These are phyloP conservation scores for Suillus alpinus DNA, from an alignment of 768 basidiomycete genomes.

Conservation along the genomic window DNA sequence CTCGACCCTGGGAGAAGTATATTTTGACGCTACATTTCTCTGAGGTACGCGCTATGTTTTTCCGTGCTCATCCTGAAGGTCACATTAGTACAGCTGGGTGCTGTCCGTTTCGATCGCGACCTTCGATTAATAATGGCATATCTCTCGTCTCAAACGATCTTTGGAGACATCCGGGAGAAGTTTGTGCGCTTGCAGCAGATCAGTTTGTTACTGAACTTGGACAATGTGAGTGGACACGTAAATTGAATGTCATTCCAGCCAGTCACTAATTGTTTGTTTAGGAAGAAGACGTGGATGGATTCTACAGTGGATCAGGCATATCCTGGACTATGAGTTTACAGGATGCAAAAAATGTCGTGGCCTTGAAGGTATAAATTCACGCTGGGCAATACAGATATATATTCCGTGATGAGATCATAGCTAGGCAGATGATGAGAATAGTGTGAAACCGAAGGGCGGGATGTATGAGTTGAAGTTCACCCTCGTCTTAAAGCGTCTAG, in stretches of 20 bases:
- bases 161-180: conserved; percentile 90
- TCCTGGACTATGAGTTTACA: conserved; percentile 78
- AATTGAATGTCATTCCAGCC: background rate
- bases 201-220: conserved; percentile 86
- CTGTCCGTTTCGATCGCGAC: conserved; percentile 93
- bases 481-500: conserved; percentile 84
- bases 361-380: conserved; percentile 41
- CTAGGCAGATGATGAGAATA: conserved; percentile 2
- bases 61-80: background rate
- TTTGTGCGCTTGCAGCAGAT: conserved; percentile 92
- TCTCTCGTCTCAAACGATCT: conserved; percentile 83
- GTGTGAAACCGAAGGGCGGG: background rate
- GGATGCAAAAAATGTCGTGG: conserved; percentile 71
- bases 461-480: conserved; percentile 27
- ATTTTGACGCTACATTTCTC: conserved; percentile 79
- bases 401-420: conserved; percentile 8
- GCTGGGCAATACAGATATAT: conserved; percentile 4
- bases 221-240: conserved; percentile 46
- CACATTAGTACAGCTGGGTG: conserved; percentile 69
- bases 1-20: conserved; percentile 95
- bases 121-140: conserved; percentile 79
- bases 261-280: conserved; percentile 25
- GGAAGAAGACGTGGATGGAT: conserved; percentile 95
- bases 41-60: conserved; percentile 53
- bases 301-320: conserved; percentile 91